Conservation (phyloP, 2,329 filamentous ascomycete species). For the Leptodontidium sp. region DNA sequence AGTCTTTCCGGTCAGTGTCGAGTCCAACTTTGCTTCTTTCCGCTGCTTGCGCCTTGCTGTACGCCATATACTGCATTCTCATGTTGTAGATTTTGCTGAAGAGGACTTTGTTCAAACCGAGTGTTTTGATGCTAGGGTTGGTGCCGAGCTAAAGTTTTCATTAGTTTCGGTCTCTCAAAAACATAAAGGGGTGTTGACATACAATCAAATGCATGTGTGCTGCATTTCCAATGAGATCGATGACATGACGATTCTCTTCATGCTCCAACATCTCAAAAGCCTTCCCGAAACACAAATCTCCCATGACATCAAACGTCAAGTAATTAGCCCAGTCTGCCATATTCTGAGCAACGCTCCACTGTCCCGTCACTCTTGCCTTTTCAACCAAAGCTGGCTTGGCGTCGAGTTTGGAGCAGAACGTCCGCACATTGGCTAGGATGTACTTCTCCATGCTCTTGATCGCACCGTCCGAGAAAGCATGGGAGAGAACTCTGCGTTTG, state of each 20-base stretch:
- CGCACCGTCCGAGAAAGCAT: slow-evolving; percentile 62
- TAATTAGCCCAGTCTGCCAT: slow-evolving; percentile 59
- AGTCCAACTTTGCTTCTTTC: slow-evolving; percentile 71
- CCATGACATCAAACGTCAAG: slow-evolving; percentile 60
- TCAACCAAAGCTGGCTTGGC: slow-evolving; percentile 35
- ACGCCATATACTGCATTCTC: slow-evolving; percentile 74
- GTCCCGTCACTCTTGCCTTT: slow-evolving; percentile 51
- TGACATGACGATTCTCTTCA: slow-evolving; percentile 68
- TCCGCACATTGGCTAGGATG: slow-evolving; percentile 50
- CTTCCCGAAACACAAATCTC: slow-evolving; percentile 59
- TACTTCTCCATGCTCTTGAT: slow-evolving; percentile 47
- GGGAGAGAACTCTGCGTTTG: slow-evolving; percentile 69
- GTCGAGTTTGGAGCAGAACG: slow-evolving; percentile 66
- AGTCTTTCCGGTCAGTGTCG: slow-evolving; percentile 58
- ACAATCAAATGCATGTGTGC: slow-evolving; percentile 75
- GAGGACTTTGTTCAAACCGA: slow-evolving; percentile 72
- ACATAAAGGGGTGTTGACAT: slow-evolving; percentile 17
- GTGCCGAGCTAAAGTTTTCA: slow-evolving; percentile 56
- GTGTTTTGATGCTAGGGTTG: slow-evolving; percentile 72
- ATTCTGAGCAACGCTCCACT: slow-evolving; percentile 65
- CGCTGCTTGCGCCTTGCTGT: slow-evolving; percentile 71
- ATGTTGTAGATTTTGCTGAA: slow-evolving; percentile 73
- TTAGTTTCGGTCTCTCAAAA: background rate
- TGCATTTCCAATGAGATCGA: slow-evolving; percentile 72
- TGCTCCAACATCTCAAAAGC: slow-evolving; percentile 58